These are phyloP conservation scores for Syzygium oleosum DNA, from an alignment of 345 rosid genomes.

Conservation along the genomic window DNA sequence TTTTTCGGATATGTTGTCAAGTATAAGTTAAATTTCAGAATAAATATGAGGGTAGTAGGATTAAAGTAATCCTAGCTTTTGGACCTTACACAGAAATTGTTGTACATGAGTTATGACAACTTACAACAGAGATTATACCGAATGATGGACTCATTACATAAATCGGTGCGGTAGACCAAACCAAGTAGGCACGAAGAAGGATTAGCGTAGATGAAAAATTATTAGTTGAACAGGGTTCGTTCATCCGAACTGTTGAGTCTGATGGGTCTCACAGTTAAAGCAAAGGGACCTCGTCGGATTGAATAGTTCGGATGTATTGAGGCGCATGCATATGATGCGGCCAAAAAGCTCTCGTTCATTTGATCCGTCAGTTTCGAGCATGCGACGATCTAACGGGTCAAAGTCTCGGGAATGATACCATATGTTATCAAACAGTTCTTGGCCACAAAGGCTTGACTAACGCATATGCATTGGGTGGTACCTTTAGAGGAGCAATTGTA, in stretches of 20 bases:
- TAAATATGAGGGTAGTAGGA: not conserved
- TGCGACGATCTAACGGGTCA: no score
- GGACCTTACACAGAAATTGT: not conserved
- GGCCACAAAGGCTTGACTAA: not conserved
- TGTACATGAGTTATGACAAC: not conserved
- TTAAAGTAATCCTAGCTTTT: not conserved
- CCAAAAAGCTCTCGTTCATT: not conserved
- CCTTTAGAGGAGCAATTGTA: conserved; percentile 61
- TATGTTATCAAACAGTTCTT: not conserved
- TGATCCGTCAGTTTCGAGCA: not conserved
- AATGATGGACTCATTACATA: not conserved
- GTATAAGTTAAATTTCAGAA: not conserved
- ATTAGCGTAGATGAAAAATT: not conserved
- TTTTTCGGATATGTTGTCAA: not conserved
- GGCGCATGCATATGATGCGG: not conserved
- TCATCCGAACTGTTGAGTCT: not conserved
- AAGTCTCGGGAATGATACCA: not conserved
- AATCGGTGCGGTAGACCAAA: not conserved
- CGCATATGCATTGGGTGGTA: not conserved
- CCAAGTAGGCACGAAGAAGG: not conserved
- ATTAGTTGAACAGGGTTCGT: not conserved
- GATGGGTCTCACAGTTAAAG: not conserved
- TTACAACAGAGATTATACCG: not conserved
- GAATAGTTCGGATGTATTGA: not conserved
- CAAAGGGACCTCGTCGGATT: not conserved